phyloP scores from a whole-genome alignment of 2,329 filamentous ascomycete genomes.

The Cryphonectria nitschkei region DNA sequence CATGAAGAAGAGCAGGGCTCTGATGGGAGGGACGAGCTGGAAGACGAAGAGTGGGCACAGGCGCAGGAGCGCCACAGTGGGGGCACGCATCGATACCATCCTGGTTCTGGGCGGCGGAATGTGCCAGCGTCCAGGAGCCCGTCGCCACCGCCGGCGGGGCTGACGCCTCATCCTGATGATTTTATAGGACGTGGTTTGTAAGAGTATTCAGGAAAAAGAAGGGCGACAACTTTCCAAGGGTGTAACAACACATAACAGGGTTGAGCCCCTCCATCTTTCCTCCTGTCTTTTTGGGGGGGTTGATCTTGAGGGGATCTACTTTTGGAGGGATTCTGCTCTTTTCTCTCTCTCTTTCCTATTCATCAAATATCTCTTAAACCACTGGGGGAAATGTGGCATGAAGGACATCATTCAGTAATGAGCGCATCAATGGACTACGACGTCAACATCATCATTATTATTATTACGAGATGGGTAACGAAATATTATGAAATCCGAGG shows the following conservation, averaged over 20 bases:
- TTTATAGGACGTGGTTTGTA: conserved; percentile 24
- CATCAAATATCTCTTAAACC: background rate
- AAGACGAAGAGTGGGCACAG: conserved; percentile 24
- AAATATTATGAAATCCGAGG: background rate
- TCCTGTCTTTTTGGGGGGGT: too few relatives aligned
- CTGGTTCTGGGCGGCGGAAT: conserved; percentile 22
- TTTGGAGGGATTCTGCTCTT: too few relatives aligned
- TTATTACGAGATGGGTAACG: background rate
- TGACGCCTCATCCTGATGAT: conserved; percentile 15
- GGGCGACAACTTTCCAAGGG: too few relatives aligned
- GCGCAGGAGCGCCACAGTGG: conserved; percentile 16
- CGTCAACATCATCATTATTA: background rate
- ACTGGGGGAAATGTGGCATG: background rate
- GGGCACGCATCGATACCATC: conserved; percentile 24
- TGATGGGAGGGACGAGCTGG: conserved; percentile 12
- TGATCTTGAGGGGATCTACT: too few relatives aligned
- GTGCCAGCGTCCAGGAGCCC: conserved; percentile 14
- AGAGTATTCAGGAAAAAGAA: background rate
- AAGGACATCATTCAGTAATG: background rate
- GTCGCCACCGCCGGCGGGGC: conserved; percentile 14
- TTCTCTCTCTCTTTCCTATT: too few relatives aligned
- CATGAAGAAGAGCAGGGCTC: conserved; percentile 5
- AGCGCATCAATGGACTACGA: background rate
- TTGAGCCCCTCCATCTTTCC: too few relatives aligned
- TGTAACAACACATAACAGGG: too few relatives aligned